Percentiles rank a stretch among this genome's conserved stretches.
Conservation (phyloP, 129 eudicot species). For the Escallonia rubra region DNA sequence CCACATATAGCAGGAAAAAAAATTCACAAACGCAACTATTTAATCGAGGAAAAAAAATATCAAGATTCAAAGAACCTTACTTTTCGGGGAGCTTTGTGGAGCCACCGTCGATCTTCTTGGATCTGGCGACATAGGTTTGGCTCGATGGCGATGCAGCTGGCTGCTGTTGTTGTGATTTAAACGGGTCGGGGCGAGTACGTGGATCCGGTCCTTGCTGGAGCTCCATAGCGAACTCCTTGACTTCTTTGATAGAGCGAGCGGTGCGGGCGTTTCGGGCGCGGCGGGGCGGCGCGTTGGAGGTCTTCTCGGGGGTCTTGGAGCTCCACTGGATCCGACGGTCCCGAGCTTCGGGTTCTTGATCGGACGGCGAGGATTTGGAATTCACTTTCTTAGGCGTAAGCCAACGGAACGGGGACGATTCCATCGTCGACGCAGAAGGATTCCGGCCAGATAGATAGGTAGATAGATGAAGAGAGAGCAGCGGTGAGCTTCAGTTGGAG, state of each 20-base stretch:
- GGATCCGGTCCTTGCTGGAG: constrained; percentile 35
- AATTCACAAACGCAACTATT: neutral
- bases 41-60: neutral
- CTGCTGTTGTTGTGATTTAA: neutral
- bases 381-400: constrained; percentile 43
- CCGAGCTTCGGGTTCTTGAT: constrained; percentile 10
- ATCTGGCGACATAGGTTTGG: constrained; percentile 16
- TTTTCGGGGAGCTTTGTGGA: constrained; percentile 39
- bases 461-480: constrained; percentile 9
- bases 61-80: constrained; percentile 26
- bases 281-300: constrained; percentile 35
- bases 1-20: neutral
- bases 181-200: constrained; percentile 23
- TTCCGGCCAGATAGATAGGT: constrained; percentile 22
- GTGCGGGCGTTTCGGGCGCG: constrained; percentile 29
- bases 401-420: constrained; percentile 28
- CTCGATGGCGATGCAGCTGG: neutral
- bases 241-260: constrained; percentile 43
- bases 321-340: constrained; percentile 26
- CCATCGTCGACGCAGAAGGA: constrained; percentile 1
- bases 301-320: constrained; percentile 64
- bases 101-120: constrained; percentile 15
- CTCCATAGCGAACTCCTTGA: constrained; percentile 40
- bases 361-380: constrained; percentile 20
- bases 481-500: neutral